Base-by-base conservation (phyloP, 177 flowering plant species). In the Vitis hybrid region DNA sequence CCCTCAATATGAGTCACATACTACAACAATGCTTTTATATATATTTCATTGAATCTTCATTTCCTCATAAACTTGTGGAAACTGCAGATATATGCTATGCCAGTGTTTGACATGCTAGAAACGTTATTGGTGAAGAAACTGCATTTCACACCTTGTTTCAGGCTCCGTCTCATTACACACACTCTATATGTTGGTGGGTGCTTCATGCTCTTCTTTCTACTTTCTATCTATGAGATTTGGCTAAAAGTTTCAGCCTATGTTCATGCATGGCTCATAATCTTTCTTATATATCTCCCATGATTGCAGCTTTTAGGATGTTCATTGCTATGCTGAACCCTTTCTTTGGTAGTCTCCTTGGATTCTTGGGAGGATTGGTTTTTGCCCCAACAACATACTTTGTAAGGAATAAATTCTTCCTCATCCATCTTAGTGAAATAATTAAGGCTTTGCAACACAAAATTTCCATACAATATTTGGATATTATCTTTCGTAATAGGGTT, bases 361-460 rank as follows among this genome's bases (percentile, higher is more conserved):
- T 80, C 76, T 80, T 80, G 16, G 80, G 82, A 64, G 82, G 80
- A 51, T 80, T 80, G 48, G 80, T 74, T 65, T 80, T 80, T 66
- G 82, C 80, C 68, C 82, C 82, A 4, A 80, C 82, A 48, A 60
- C 80, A 55, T 76, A 74, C 60, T 80, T 14, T 58, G 82, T 80
- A 65, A 62, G 74, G n/a, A 1, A 1, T 6, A 62, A 62, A 24
- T 24, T 24, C 27, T 24, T 24, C 27, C 2, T 24, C 27, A 24
- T 24, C 27, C 27, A 24, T 24, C 27, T 24, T 24, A 24, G 27
- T 24, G 27, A 24, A 24, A 24, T 24, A 24, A 24, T 24, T 24
- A 24, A 24, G 27, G 2, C 27, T 24, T 24, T 24, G 27, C 27
- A 24, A 24, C 27, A 24, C 27, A 24, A 24, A 24, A 24, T 24